Evolutionary conservation across 202 grass and related monocot genomes (phyloP).

Genomic region (Setaria viridis): DNA sequence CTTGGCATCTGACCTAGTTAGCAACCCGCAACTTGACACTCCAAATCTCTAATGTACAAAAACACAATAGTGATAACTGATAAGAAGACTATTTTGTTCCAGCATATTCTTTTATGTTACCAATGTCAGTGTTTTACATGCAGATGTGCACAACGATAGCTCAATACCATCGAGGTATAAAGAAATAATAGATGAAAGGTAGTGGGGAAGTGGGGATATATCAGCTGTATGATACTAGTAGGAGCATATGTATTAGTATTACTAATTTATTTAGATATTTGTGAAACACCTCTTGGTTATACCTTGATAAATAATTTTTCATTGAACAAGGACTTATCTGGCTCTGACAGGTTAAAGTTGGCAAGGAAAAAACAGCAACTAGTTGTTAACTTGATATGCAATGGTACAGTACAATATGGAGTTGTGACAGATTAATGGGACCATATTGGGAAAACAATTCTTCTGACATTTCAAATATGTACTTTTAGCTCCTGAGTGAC

Average conservation of each 20-base stretch:
- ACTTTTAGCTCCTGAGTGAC: background rate
- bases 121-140: background rate
- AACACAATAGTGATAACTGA: slow-evolving; percentile 8
- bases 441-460: slow-evolving; percentile 10
- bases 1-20: background rate
- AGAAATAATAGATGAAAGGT: background rate
- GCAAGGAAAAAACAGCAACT: background rate
- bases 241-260: background rate
- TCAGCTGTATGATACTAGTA: slow-evolving; percentile 9
- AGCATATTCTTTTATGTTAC: slow-evolving; percentile 22
- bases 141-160: background rate
- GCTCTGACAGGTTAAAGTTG: background rate
- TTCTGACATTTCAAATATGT: slow-evolving; percentile 9
- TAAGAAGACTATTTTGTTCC: background rate
- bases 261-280: slow-evolving; percentile 7
- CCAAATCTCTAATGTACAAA: background rate
- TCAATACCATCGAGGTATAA: slow-evolving; percentile 1
- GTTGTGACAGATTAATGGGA: slow-evolving; percentile 10
- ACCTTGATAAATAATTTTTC: slow-evolving; percentile 17
- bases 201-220: background rate
- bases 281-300: slow-evolving; percentile 1
- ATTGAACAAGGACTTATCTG: background rate
- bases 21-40: background rate
- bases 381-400: slow-evolving; percentile 8
- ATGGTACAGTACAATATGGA: background rate